Evolutionary conservation across 78 protist genomes (phyloP), one percentile per base, ranked within the genome.

Genomic region (Diacronema lutheri): DNA sequence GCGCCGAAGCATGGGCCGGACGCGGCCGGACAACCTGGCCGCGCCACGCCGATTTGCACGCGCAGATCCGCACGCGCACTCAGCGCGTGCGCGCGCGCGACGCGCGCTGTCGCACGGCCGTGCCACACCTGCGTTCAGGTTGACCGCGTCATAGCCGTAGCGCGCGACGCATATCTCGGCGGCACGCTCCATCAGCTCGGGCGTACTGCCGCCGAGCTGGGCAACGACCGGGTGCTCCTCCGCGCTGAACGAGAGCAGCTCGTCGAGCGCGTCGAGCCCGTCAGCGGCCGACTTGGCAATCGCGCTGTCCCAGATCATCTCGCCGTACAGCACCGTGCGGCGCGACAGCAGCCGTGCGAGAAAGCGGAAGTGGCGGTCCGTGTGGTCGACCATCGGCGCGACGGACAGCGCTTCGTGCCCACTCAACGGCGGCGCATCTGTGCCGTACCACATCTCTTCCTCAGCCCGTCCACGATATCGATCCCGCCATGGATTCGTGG

Each of bases 381-480:
- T 76, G 21, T 31, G 44, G 21, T 76, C 82, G 10, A 76, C 33
- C 82, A 76, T 76, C 44, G 82, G 82, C 29, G 82, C 82, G 41
- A 76, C n/a, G 13, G 82, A 44, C 40, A 74, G 68, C 29, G 68
- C 68, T 7, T 44, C 50, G 50, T 44, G 50, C 50, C 50, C 50
- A 7, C 50, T 7, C 16, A 7, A 7, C 50, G 50, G 50, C 50
- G 50, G 50, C 50, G 50, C 50, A 7, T 44, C 50, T 7, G 50
- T 7, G 50, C 50, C 50, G 50, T 44, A 44, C 50, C 50, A 44
- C 50, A 44, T 44, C 16, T 44, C n/a, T n/a, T n/a, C n/a, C n/a
- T n/a, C n/a, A n/a, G n/a, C n/a, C n/a, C n/a, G n/a, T n/a, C n/a
- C n/a, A n/a, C n/a, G n/a, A n/a, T n/a, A n/a, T n/a, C n/a, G n/a